These are phyloP conservation scores for Tagetes erecta DNA, from an alignment of 129 eudicot genomes.

Conservation along the genomic window DNA sequence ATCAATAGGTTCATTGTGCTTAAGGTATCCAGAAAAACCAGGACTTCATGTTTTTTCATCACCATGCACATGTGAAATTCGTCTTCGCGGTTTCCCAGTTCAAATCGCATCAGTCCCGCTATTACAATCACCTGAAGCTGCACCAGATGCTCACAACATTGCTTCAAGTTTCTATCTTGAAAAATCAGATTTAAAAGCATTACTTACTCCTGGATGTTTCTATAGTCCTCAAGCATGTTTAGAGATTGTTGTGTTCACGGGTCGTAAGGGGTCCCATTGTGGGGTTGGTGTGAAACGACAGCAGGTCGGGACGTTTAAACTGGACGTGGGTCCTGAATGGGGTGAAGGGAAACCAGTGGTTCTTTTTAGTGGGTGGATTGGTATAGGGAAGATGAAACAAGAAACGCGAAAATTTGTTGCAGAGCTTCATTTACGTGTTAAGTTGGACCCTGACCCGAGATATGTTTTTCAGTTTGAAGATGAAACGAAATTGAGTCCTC, in stretches of 20 bases:
- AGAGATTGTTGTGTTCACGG: slow-evolving; percentile 68
- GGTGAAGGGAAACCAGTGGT: slow-evolving; percentile 69
- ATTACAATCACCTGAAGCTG: slow-evolving; percentile 67
- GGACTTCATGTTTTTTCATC: slow-evolving; percentile 49
- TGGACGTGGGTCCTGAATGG: slow-evolving; percentile 85
- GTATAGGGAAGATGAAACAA: slow-evolving; percentile 72
- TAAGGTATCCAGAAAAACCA: slow-evolving; percentile 59
- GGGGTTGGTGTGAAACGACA: slow-evolving; percentile 77
- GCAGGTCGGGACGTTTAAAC: slow-evolving; percentile 70
- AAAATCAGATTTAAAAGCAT: slow-evolving; percentile 70
- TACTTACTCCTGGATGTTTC: slow-evolving; percentile 73
- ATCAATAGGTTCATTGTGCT: slow-evolving; percentile 70
- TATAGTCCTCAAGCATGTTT: slow-evolving; percentile 67
- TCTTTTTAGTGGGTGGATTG: slow-evolving; percentile 86
- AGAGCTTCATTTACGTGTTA: slow-evolving; percentile 77
- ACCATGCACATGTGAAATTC: slow-evolving; percentile 76
- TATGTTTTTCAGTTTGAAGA: slow-evolving; percentile 88
- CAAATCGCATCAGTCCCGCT: slow-evolving; percentile 72
- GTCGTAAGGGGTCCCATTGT: slow-evolving; percentile 73
- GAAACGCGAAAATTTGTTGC: slow-evolving; percentile 60
- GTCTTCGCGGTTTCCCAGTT: slow-evolving; percentile 87
- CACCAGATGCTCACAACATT: slow-evolving; percentile 56
- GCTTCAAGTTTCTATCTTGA: slow-evolving; percentile 89
- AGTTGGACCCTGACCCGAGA: slow-evolving; percentile 91
- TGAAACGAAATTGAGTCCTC: slow-evolving; percentile 81